A percentile compares a stretch with the other conserved stretches of the same genome.
These are phyloP conservation scores for Uronychia setigera DNA, from an alignment of 73 alveolate species.

Conservation along the genomic window DNA sequence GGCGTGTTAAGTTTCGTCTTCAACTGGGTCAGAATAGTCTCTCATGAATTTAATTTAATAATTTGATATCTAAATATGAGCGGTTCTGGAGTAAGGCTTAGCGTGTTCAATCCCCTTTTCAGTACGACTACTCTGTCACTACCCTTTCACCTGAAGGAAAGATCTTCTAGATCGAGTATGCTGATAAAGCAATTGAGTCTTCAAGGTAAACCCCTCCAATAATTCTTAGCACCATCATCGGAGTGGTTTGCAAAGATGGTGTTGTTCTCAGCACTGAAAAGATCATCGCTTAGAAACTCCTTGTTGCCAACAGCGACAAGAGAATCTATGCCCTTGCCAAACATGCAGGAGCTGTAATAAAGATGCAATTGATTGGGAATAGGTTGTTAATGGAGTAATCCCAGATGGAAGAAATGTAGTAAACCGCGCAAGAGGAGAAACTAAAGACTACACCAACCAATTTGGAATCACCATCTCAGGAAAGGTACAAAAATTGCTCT, in stretches of 20 bases:
- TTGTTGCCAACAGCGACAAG: conserved; percentile 91
- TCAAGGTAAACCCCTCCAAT: conserved; percentile 54
- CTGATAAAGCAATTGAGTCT: conserved; percentile 91
- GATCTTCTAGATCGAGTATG: conserved; percentile 91
- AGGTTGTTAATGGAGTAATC: conserved; percentile 83
- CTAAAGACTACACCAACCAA: conserved; percentile 74
- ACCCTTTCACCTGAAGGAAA: conserved; percentile 93
- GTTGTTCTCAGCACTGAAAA: conserved; percentile 91
- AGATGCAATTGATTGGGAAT: background rate
- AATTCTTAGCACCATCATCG: conserved; percentile 16
- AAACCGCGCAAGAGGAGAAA: conserved; percentile 88
- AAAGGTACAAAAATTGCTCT: conserved; percentile 27
- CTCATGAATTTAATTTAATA: background rate
- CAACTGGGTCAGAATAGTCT: background rate
- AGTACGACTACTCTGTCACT: conserved; percentile 82
- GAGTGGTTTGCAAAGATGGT: conserved; percentile 93
- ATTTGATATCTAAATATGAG: background rate
- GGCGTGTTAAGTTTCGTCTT: background rate
- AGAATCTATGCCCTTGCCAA: conserved; percentile 77
- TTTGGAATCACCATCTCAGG: conserved; percentile 87
- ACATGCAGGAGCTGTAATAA: conserved; percentile 79
- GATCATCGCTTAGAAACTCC: conserved; percentile 74
- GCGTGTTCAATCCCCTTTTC: background rate
- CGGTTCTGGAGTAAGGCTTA: background rate
- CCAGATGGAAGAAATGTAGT: conserved; percentile 94